Conservation (phyloP, 169 alveolate species). For the Eimeria tenella region DNA sequence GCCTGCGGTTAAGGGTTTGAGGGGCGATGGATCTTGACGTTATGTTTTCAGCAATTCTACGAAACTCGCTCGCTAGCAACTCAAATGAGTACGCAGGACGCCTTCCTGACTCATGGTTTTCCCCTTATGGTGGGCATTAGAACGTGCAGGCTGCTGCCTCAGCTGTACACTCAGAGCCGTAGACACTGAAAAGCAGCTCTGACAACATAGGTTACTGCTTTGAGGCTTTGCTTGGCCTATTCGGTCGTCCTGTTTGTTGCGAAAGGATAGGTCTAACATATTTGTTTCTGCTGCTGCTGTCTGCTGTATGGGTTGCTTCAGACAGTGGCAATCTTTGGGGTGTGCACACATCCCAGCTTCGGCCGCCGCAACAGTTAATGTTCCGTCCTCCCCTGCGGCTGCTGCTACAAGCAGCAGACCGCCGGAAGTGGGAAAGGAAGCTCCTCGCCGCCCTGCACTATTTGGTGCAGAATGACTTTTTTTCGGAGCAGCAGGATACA, state of each 20-base stretch:
- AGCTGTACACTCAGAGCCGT: no score
- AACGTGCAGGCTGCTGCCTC: no score
- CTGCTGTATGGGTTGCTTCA: neutral
- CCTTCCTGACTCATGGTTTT: neutral
- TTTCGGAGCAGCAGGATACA: neutral
- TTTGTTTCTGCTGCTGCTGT: neutral
- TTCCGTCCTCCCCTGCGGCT: neutral
- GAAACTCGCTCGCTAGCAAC: neutral
- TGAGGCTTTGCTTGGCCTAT: no score
- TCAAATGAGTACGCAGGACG: neutral
- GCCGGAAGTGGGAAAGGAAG: neutral
- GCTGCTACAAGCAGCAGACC: neutral
- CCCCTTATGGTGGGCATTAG: neutral
- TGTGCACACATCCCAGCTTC: neutral
- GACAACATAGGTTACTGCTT: no score
- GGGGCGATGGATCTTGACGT: no score
- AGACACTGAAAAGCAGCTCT: no score
- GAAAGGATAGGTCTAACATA: neutral
- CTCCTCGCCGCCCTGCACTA: neutral
- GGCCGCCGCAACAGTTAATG: neutral
- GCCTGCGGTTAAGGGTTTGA: no score
- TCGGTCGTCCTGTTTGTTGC: no score
- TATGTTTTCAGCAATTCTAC: neutral
- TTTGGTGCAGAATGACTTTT: neutral
- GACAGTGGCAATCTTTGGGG: neutral